Evolutionary conservation across 768 basidiomycete genomes (phyloP).

Genomic region (Boletus subparvulus): DNA sequence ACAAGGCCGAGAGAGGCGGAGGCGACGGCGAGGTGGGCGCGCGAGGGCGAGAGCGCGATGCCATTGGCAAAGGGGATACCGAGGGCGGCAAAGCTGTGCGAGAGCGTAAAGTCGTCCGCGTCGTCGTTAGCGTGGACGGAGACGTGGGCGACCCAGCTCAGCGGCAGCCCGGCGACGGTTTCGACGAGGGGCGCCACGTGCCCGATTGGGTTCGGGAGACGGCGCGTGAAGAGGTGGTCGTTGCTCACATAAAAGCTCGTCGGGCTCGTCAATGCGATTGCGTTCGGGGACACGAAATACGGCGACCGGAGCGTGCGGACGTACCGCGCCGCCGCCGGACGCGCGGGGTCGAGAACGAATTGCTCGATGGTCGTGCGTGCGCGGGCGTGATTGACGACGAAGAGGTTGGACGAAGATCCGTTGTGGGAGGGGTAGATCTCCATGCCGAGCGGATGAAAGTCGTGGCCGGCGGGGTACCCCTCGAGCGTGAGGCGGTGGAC

Average conservation of each 20-base stretch:
- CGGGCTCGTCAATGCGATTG: conserved; percentile 62
- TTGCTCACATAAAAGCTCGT: conserved; percentile 72
- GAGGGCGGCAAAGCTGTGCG: conserved; percentile 41
- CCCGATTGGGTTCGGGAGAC: conserved; percentile 51
- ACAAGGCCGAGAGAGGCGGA: conserved; percentile 50
- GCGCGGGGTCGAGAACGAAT: conserved; percentile 51
- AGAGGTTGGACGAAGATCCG: conserved; percentile 54
- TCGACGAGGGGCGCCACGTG: conserved; percentile 54
- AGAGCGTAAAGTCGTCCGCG: conserved; percentile 26
- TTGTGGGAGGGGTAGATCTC: conserved; percentile 53
- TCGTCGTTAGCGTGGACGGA: conserved; percentile 33
- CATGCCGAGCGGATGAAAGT: conserved; percentile 73
- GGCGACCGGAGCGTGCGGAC: conserved; percentile 60
- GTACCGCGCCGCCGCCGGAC: conserved; percentile 46
- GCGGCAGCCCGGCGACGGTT: conserved; percentile 53
- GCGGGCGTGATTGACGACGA: conserved; percentile 69
- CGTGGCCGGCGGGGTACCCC: conserved; percentile 54
- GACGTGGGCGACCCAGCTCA: conserved; percentile 60
- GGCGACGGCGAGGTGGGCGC: conserved; percentile 54
- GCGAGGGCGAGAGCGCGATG: conserved; percentile 54
- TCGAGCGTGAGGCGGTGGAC: conserved; percentile 45
- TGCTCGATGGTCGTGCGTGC: conserved; percentile 64
- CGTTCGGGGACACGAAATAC: conserved; percentile 64
- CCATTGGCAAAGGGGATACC: conserved; percentile 72
- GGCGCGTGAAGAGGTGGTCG: conserved; percentile 68